These are phyloP conservation scores for Juncus effusus DNA, from an alignment of 176 grass and related monocot genomes.

Conservation along the genomic window DNA sequence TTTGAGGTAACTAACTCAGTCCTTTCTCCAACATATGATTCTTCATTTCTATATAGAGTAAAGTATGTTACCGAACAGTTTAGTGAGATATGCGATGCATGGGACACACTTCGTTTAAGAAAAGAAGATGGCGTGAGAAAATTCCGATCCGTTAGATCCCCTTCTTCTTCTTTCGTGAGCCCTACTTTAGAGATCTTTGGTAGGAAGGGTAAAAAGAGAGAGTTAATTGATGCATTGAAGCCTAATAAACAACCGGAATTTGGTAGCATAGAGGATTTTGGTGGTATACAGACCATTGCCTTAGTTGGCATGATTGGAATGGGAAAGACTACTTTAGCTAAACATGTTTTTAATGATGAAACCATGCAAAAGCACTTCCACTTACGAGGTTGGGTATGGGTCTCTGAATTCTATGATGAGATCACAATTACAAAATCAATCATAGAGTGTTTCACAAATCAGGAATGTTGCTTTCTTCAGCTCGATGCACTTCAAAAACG, in stretches of 20 bases:
- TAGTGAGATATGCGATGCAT: constrained; percentile 2
- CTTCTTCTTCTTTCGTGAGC: constrained; percentile 3
- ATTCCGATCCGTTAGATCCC: not conserved
- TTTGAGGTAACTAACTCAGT: not conserved
- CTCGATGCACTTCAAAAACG: constrained; percentile 11
- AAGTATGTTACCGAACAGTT: not conserved
- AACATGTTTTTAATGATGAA: constrained; percentile 30
- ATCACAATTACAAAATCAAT: constrained; percentile 34
- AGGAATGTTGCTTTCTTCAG: not conserved
- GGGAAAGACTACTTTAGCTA: constrained; percentile 46
- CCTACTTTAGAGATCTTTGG: constrained; percentile 3
- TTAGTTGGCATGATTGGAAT: constrained; percentile 35
- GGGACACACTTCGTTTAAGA: constrained; percentile 11
- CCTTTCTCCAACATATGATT: not conserved
- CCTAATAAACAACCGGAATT: too few relatives aligned
- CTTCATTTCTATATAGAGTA: constrained; percentile 7
- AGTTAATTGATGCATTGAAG: not conserved
- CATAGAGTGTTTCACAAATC: constrained; percentile 2
- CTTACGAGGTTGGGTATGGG: constrained; percentile 29
- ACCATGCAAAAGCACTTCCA: constrained; percentile 5
- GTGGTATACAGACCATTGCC: not conserved
- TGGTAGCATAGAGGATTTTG: too few relatives aligned
- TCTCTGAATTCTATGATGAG: constrained; percentile 39
- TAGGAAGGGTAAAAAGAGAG: not conserved
- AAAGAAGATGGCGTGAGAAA: constrained; percentile 5